phyloP scores from a whole-genome alignment of 805 yeast genomes.

The Monosporozyma aerobia region DNA sequence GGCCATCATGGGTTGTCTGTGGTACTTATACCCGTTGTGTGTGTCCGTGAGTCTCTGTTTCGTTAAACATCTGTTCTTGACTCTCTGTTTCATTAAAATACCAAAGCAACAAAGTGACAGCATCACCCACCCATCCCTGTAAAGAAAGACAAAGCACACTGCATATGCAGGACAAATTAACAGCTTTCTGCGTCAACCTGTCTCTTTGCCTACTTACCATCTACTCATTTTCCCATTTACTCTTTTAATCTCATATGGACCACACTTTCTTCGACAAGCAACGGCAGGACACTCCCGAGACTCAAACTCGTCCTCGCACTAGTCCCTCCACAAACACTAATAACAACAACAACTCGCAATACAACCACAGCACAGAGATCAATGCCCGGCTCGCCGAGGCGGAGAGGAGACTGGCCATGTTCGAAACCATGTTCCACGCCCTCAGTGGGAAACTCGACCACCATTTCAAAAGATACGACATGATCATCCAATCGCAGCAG shows the following conservation, averaged over 20 bases:
- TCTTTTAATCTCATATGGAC: not conserved
- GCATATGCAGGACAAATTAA: too few species aligned
- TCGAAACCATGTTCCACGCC: conserved; percentile 26
- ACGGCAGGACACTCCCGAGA: not conserved
- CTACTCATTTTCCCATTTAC: too few species aligned
- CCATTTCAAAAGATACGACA: conserved; percentile 27
- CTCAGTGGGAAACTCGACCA: conserved; percentile 25
- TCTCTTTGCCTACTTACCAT: too few species aligned
- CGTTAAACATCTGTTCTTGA: too few species aligned
- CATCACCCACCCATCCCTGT: too few species aligned
- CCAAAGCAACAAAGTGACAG: too few species aligned
- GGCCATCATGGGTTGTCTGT: too few species aligned
- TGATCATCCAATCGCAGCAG: conserved; percentile 24
- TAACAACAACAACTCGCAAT: conserved; percentile 4
- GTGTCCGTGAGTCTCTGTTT: too few species aligned
- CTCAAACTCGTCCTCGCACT: not conserved
- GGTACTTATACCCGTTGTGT: too few species aligned
- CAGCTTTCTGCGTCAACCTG: too few species aligned
- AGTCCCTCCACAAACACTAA: not conserved
- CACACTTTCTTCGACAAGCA: not conserved
- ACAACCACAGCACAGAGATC: not conserved
- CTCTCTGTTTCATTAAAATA: too few species aligned
- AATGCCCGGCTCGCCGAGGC: conserved; percentile 12
- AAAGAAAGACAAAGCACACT: too few species aligned
- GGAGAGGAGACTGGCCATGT: conserved; percentile 24